Evolutionary conservation across 2,329 filamentous ascomycete species (phyloP).

Genomic region (Rutstroemia sp.): DNA sequence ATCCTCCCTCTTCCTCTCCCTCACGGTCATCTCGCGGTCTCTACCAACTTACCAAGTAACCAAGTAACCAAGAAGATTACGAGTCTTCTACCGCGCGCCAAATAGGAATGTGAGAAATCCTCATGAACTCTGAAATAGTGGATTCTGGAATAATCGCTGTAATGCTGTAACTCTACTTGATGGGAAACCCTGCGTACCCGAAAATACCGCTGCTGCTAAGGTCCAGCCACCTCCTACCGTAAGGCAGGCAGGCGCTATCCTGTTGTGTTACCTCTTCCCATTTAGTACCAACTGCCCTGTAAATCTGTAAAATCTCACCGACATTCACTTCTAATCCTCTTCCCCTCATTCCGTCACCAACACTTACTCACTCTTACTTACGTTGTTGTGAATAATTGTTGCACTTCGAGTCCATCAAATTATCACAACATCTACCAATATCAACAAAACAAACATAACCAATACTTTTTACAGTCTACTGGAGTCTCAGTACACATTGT

Average conservation of each 20-base stretch:
- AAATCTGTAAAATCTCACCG: slow-evolving; percentile 7
- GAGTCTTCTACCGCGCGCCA: background rate
- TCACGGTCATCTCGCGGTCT: too few relatives aligned
- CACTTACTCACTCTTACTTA: background rate
- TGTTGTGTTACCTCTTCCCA: background rate
- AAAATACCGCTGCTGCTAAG: background rate
- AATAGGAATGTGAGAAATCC: background rate
- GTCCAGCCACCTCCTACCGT: background rate
- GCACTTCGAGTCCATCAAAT: background rate
- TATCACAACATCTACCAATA: background rate
- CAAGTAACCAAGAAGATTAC: too few relatives aligned
- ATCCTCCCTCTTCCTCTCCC: too few relatives aligned
- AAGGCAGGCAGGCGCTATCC: background rate
- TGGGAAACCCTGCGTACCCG: background rate
- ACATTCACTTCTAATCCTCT: slow-evolving; percentile 3
- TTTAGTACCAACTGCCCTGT: background rate
- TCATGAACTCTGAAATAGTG: background rate
- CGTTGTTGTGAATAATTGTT: background rate
- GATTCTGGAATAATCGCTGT: background rate
- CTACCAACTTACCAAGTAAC: too few relatives aligned
- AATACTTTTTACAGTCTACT: background rate
- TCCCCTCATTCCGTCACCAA: slow-evolving; percentile 6
- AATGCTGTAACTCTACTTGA: background rate
- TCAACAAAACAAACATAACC: background rate
- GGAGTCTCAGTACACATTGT: background rate